Percentiles rank a stretch among this genome's conserved stretches.
Conservation (phyloP, 2,329 filamentous ascomycete genomes). For the Dactylellina parvicollis region DNA sequence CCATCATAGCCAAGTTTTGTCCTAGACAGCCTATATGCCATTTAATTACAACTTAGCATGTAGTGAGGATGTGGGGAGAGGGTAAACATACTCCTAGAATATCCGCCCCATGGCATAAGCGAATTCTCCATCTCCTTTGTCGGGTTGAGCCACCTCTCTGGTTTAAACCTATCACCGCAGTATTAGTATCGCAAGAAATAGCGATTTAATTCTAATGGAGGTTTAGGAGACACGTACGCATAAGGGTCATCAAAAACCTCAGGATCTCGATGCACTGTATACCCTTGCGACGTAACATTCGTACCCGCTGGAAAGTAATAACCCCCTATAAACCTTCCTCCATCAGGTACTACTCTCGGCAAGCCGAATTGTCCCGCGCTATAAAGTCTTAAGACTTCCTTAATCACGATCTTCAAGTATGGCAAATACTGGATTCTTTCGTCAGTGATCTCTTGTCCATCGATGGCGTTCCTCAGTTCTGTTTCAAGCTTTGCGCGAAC, state of each 20-base stretch:
- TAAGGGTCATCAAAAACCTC: constrained; percentile 15
- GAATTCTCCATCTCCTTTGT: constrained; percentile 25
- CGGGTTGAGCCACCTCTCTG: constrained; percentile 34
- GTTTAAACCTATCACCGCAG: constrained; percentile 23
- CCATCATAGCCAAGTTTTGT: constrained; percentile 21
- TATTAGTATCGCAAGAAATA: background rate
- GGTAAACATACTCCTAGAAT: constrained; percentile 14
- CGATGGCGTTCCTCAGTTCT: constrained; percentile 1
- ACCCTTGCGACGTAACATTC: constrained; percentile 11
- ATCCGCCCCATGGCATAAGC: background rate
- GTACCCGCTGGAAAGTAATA: constrained; percentile 32
- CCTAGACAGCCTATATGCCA: constrained; percentile 16
- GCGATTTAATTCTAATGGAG: background rate
- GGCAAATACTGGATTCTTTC: constrained; percentile 10
- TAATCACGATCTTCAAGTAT: constrained; percentile 25
- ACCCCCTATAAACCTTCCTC: constrained; percentile 15
- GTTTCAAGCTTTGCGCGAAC: constrained; percentile 18
- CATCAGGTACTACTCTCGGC: constrained; percentile 4
- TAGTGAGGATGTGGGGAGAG: constrained; percentile 2
- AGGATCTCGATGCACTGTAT: constrained; percentile 26
- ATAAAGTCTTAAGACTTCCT: constrained; percentile 34
- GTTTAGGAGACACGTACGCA: constrained; percentile 13
- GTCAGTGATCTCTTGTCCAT: constrained; percentile 3
- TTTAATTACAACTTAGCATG: background rate
- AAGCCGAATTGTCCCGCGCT: background rate